Conservation (phyloP, 495 filamentous ascomycete species). For the Neurospora sp. region DNA sequence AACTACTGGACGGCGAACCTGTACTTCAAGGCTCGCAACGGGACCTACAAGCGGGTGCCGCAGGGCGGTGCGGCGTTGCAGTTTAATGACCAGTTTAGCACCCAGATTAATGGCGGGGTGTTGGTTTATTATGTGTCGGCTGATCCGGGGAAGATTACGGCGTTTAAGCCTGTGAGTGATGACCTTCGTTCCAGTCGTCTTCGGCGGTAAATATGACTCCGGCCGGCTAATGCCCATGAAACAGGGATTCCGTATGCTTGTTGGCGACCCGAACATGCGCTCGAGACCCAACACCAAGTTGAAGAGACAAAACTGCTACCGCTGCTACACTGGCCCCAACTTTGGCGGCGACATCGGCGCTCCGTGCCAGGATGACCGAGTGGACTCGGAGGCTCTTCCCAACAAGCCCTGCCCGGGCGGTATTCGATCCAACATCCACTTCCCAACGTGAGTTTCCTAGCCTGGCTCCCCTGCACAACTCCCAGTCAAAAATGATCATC, state of each 20-base stretch:
- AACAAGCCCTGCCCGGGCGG: slow-evolving; percentile 33
- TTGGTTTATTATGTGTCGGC: slow-evolving; percentile 46
- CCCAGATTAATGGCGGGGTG: slow-evolving; percentile 38
- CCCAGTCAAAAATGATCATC: not conserved
- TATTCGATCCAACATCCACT: slow-evolving; percentile 43
- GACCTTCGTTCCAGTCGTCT: not conserved
- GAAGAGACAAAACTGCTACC: slow-evolving; percentile 37
- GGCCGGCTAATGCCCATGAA: not conserved
- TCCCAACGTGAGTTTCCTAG: slow-evolving; percentile 32
- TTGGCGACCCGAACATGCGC: slow-evolving; percentile 36
- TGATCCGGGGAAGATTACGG: slow-evolving; percentile 40
- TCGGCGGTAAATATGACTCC: not conserved
- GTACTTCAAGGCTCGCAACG: slow-evolving; percentile 40
- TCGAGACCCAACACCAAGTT: slow-evolving; percentile 26
- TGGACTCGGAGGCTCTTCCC: slow-evolving; percentile 33
- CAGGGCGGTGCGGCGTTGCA: slow-evolving; percentile 34
- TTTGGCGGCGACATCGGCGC: slow-evolving; percentile 35
- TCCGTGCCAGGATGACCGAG: slow-evolving; percentile 30
- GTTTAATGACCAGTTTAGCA: slow-evolving; percentile 39
- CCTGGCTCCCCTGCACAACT: not conserved
- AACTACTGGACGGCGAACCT: slow-evolving; percentile 44
- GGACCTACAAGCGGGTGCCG: slow-evolving; percentile 38
- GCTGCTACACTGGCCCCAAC: slow-evolving; percentile 42
- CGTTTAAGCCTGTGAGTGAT: slow-evolving; percentile 39
- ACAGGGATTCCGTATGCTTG: slow-evolving; percentile 45